phyloP scores from a whole-genome alignment of 345 rosid genomes.

The Salix dunnii region DNA sequence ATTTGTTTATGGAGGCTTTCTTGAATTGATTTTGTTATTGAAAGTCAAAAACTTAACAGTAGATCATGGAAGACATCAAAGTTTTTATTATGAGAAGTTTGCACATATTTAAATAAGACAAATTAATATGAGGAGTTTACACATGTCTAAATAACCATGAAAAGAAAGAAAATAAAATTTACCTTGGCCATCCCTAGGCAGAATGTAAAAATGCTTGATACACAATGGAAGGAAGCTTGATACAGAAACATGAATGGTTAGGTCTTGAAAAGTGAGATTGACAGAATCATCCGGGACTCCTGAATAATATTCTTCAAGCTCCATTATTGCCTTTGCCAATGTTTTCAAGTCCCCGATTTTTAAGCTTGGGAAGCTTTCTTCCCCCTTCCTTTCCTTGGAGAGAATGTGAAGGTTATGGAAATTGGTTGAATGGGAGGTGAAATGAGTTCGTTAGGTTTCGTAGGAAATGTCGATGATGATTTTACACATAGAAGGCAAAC shows the following conservation, averaged over 20 bases:
- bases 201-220: too few species aligned
- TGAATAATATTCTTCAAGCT: slow-evolving; percentile 57
- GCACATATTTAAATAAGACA: too few species aligned
- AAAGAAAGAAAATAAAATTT: too few species aligned
- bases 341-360: slow-evolving; percentile 37
- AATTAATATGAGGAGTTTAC: too few species aligned
- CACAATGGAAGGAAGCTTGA: too few species aligned
- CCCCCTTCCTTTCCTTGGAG: background rate
- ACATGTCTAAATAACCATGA: too few species aligned
- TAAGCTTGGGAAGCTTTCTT: background rate
- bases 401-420: background rate
- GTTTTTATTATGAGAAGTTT: background rate
- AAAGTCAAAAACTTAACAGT: background rate
- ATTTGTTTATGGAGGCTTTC: background rate
- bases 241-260: slow-evolving; percentile 32
- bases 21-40: background rate
- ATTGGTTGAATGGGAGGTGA: background rate
- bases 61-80: background rate
- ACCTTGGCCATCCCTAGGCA: too few species aligned
- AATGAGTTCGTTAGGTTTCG: background rate
- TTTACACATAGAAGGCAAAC: background rate
- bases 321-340: slow-evolving; percentile 43
- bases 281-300: slow-evolving; percentile 72
- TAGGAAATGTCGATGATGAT: background rate
- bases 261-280: slow-evolving; percentile 59